These are phyloP conservation scores for Neonectria magnoliae DNA, from an alignment of 2,329 filamentous ascomycete genomes.

Conservation along the genomic window DNA sequence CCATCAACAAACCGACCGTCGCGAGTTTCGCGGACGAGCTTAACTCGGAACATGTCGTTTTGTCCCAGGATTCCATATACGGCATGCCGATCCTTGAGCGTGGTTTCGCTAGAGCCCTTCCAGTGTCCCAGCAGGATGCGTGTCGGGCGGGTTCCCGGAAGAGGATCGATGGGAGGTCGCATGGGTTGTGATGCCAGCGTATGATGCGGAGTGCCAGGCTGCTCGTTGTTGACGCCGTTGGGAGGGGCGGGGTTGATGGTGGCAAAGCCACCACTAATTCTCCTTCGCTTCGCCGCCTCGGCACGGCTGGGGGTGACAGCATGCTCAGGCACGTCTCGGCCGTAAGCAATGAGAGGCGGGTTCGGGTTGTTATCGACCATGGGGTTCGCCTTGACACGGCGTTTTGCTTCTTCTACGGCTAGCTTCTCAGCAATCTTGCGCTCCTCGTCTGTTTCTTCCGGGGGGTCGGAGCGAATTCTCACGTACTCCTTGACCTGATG, in stretches of 20 bases:
- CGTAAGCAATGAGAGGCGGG: slow-evolving; percentile 61
- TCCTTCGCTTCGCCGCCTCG: slow-evolving; percentile 59
- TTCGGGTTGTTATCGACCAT: slow-evolving; percentile 54
- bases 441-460: slow-evolving; percentile 52
- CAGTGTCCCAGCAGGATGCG: slow-evolving; percentile 69
- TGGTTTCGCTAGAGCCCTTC: slow-evolving; percentile 61
- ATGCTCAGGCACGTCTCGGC: slow-evolving; percentile 58
- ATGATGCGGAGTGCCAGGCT: slow-evolving; percentile 36
- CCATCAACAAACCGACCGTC: slow-evolving; percentile 67
- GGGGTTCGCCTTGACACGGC: slow-evolving; percentile 55
- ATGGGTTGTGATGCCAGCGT: slow-evolving; percentile 32
- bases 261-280: slow-evolving; percentile 51
- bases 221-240: slow-evolving; percentile 35
- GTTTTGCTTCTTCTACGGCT: slow-evolving; percentile 59
- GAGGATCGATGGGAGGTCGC: slow-evolving; percentile 48
- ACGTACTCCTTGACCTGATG: slow-evolving; percentile 71
- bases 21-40: slow-evolving; percentile 68
- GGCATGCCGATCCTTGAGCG: slow-evolving; percentile 65
- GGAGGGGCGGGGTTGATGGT: slow-evolving; percentile 45
- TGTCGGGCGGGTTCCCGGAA: slow-evolving; percentile 65
- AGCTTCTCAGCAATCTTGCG: slow-evolving; percentile 50
- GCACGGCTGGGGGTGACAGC: slow-evolving; percentile 45
- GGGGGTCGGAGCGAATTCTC: slow-evolving; percentile 58
- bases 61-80: slow-evolving; percentile 70
- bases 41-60: slow-evolving; percentile 73